A percentile compares a stretch with the other conserved stretches of the same genome.
These are phyloP conservation scores for Knufia fluminis DNA, from an alignment of 2,329 filamentous ascomycete species.

Conservation along the genomic window DNA sequence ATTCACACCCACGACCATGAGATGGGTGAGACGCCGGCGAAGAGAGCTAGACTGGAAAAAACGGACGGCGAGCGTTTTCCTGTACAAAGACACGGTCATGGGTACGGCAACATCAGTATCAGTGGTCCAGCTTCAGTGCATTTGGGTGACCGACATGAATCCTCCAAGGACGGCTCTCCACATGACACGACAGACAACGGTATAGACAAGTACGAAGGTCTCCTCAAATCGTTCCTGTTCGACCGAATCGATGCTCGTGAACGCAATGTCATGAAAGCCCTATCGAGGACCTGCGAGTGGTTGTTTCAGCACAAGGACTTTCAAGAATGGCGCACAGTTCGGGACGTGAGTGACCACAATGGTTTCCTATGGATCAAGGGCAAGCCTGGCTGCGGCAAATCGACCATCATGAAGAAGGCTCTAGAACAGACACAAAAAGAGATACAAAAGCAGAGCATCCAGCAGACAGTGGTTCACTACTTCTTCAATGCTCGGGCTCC, in stretches of 20 bases:
- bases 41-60: neutral
- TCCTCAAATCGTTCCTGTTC: constrained; percentile 29
- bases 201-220: neutral
- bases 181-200: neutral
- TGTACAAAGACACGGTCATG: neutral
- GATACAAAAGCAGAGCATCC: neutral
- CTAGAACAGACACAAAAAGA: constrained; percentile 11
- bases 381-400: constrained; percentile 36
- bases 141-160: neutral
- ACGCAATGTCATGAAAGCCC: constrained; percentile 29
- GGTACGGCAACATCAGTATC: neutral
- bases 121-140: neutral
- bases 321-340: constrained; percentile 29
- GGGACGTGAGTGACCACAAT: constrained; percentile 19
- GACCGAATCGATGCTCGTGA: constrained; percentile 34
- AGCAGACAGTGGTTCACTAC: constrained; percentile 23
- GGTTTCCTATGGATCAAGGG: constrained; percentile 32
- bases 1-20: neutral
- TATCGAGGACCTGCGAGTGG: constrained; percentile 37
- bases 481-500: constrained; percentile 42
- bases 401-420: constrained; percentile 39
- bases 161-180: neutral
- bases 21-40: neutral
- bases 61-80: neutral
- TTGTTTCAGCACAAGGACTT: constrained; percentile 30